Conservation (phyloP, 2,329 filamentous ascomycete species). For the Orbilia ellipsospora region DNA sequence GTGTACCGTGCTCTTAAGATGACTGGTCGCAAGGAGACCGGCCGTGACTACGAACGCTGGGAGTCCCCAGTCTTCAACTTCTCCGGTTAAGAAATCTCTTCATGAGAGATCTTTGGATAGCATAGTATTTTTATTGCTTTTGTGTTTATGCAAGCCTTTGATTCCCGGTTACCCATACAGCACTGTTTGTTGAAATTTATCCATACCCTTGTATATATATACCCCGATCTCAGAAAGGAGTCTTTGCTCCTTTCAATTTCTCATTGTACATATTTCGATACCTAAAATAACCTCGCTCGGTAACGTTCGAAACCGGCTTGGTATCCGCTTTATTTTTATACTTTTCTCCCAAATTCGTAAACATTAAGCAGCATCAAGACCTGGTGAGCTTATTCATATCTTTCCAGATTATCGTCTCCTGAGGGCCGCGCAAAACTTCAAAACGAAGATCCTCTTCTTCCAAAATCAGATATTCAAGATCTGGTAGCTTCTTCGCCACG, state of each 20-base stretch:
- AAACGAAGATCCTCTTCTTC: slow-evolving; percentile 25
- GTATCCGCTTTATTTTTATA: too few relatives aligned
- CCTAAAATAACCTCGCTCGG: slow-evolving; percentile 6
- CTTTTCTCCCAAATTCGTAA: too few relatives aligned
- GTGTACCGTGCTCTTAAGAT: slow-evolving; percentile 52
- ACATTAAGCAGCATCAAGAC: too few relatives aligned
- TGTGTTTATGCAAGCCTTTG: neutral
- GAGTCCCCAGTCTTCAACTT: slow-evolving; percentile 39
- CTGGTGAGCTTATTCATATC: neutral
- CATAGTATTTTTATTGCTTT: too few relatives aligned
- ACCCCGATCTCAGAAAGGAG: slow-evolving; percentile 30
- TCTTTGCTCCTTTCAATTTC: slow-evolving; percentile 19
- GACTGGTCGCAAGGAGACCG: slow-evolving; percentile 42
- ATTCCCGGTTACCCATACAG: slow-evolving; percentile 31
- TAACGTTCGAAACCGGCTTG: too few relatives aligned
- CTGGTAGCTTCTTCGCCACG: slow-evolving; percentile 13
- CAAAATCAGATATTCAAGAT: slow-evolving; percentile 19
- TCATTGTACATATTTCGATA: slow-evolving; percentile 37
- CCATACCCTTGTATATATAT: slow-evolving; percentile 48
- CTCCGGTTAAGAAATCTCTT: too few relatives aligned
- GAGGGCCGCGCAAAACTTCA: slow-evolving; percentile 15
- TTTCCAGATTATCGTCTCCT: slow-evolving; percentile 9
- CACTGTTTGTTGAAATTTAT: slow-evolving; percentile 14
- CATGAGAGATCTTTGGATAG: too few relatives aligned
- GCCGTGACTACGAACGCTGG: slow-evolving; percentile 54